Conservation (phyloP, 179 eudicot species). For the Gypsophila paniculata region DNA sequence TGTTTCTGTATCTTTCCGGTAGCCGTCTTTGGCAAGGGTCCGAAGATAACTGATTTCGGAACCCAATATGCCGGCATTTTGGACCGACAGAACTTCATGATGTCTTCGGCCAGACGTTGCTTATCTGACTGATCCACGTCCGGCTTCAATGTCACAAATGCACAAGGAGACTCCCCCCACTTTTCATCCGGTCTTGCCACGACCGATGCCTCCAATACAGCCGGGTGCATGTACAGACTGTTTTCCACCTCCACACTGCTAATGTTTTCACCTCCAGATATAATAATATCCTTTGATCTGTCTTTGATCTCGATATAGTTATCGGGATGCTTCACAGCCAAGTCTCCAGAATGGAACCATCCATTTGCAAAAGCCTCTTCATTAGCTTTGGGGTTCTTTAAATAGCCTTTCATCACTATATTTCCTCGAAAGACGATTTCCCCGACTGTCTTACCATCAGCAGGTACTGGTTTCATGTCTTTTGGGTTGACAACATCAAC, state of each 20-base stretch:
- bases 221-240: constrained; percentile 55
- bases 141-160: constrained; percentile 67
- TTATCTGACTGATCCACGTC: constrained; percentile 44
- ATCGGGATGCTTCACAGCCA: constrained; percentile 82
- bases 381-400: constrained; percentile 82
- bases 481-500: constrained; percentile 58
- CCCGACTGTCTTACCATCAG: constrained; percentile 78
- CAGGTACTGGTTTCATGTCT: constrained; percentile 71
- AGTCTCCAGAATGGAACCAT: constrained; percentile 86
- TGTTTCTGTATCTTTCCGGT: constrained; percentile 96
- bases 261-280: constrained; percentile 92
- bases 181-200: constrained; percentile 75
- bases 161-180: constrained; percentile 97
- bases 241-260: constrained; percentile 91
- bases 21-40: constrained; percentile 86
- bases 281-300: constrained; percentile 82
- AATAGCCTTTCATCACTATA: constrained; percentile 83
- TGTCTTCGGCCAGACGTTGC: constrained; percentile 51
- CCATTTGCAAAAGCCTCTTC: constrained; percentile 73
- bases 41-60: constrained; percentile 76
- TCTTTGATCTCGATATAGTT: constrained; percentile 85
- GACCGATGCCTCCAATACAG: constrained; percentile 65
- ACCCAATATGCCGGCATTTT: constrained; percentile 90
- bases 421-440: constrained; percentile 84
- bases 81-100: constrained; percentile 62